These are phyloP conservation scores for Aspergillus ochraceoroseus DNA, from an alignment of 2,329 filamentous ascomycete species.

Conservation along the genomic window DNA sequence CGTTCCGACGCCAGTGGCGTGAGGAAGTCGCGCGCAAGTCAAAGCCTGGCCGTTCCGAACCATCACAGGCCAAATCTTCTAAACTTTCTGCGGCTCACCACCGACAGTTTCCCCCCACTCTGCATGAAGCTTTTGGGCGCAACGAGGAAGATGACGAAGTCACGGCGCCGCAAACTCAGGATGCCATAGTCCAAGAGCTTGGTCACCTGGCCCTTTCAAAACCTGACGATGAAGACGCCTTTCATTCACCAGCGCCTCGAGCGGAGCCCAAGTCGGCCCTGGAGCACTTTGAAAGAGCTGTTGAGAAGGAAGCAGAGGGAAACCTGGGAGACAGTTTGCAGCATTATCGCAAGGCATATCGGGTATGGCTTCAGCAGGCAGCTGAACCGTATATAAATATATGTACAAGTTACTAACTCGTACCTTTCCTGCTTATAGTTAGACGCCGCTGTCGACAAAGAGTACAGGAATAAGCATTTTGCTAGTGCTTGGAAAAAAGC, in stretches of 20 bases:
- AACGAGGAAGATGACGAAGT: conserved; percentile 37
- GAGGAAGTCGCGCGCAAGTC: conserved; percentile 64
- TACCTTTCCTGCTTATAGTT: conserved; percentile 52
- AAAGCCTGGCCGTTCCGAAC: conserved; percentile 17
- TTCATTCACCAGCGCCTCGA: conserved; percentile 27
- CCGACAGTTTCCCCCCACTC: conserved; percentile 37
- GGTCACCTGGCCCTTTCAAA: conserved; percentile 33
- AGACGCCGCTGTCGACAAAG: conserved; percentile 75
- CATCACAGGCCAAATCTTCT: conserved; percentile 16
- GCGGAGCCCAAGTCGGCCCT: conserved; percentile 67
- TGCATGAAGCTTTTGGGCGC: conserved; percentile 36
- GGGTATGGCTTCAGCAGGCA: conserved; percentile 60
- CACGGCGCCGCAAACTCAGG: conserved; percentile 23
- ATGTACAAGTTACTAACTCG: conserved; percentile 15
- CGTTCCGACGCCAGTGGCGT: conserved; percentile 79
- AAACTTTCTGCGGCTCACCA: conserved; percentile 21
- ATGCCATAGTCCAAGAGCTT: conserved; percentile 35
- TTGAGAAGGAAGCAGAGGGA: conserved; percentile 79
- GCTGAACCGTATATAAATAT: too few relatives aligned
- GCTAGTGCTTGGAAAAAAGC: conserved; percentile 56
- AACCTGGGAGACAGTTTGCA: conserved; percentile 82
- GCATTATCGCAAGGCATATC: conserved; percentile 85
- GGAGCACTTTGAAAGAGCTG: conserved; percentile 88
- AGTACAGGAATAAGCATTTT: conserved; percentile 89
- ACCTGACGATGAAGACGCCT: conserved; percentile 37